phyloP scores from a whole-genome alignment of 1,284 basidiomycete species.

The Pseudomicrostroma phylloplanum region DNA sequence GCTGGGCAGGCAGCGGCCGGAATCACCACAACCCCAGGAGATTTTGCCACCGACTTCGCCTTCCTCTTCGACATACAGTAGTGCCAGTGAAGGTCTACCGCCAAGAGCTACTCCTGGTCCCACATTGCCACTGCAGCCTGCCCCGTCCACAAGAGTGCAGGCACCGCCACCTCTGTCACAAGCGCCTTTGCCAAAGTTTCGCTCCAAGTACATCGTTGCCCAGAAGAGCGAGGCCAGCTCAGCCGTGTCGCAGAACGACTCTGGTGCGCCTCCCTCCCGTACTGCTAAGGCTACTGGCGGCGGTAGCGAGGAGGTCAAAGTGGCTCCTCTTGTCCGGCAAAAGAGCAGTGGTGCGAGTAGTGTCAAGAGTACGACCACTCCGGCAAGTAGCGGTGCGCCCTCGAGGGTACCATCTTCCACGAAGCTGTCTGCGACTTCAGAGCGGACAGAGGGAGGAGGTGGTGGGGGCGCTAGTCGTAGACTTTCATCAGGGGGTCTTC shows the following conservation, averaged over 20 bases:
- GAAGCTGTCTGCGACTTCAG: too few relatives aligned
- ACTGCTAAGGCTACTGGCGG: too few relatives aligned
- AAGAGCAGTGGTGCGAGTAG: too few relatives aligned
- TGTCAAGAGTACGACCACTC: too few relatives aligned
- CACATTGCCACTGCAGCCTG: neutral
- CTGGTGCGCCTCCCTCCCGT: neutral
- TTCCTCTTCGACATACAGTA: too few relatives aligned
- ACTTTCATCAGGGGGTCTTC: too few relatives aligned
- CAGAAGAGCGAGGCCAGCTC: slow-evolving; percentile 2
- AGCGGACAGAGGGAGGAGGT: too few relatives aligned
- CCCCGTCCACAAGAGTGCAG: neutral
- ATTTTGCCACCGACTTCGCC: neutral
- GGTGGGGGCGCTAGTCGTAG: too few relatives aligned
- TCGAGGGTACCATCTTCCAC: too few relatives aligned
- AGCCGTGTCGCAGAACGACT: neutral
- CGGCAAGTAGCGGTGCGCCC: too few relatives aligned
- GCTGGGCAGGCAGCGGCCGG: neutral
- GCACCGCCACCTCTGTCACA: neutral
- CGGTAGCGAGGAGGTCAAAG: too few relatives aligned
- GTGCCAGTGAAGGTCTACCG: neutral
- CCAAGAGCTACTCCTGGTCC: slow-evolving; percentile 1
- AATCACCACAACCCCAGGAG: neutral
- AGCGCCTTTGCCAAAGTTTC: neutral
- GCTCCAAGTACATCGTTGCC: slow-evolving; percentile 4
- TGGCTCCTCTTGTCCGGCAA: too few relatives aligned